Conservation (phyloP, 805 yeast species). For the Teunomyces lycoperdinae region DNA sequence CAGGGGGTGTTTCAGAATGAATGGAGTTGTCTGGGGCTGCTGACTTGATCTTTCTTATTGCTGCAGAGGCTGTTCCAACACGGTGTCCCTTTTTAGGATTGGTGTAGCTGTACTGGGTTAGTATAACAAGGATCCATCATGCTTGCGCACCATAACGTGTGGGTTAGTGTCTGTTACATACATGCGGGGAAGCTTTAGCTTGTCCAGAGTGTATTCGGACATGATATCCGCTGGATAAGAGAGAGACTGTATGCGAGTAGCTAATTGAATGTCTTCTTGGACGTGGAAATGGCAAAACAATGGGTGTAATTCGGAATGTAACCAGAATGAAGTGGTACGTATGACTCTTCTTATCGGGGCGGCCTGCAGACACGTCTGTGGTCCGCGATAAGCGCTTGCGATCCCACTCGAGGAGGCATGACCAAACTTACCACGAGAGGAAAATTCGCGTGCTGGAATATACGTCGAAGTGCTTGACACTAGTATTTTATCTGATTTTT, state of each 20-base stretch:
- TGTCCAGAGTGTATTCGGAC: constrained; percentile 16
- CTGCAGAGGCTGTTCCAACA: constrained; percentile 39
- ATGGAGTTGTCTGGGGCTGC: constrained; percentile 11
- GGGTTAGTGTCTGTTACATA: constrained; percentile 9
- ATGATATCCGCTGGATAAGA: neutral
- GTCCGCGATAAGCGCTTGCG: neutral
- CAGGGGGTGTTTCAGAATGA: neutral
- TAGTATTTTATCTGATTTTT: no score
- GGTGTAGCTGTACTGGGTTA: constrained; percentile 22
- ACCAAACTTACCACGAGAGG: neutral
- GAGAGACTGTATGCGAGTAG: neutral
- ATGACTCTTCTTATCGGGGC: neutral
- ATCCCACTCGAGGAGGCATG: neutral
- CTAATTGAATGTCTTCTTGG: neutral
- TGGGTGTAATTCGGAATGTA: neutral
- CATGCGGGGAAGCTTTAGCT: constrained; percentile 23
- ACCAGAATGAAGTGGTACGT: neutral
- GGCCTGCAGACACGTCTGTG: neutral
- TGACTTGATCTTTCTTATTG: constrained; percentile 41
- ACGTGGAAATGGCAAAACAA: no score
- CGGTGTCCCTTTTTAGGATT: constrained; percentile 35
- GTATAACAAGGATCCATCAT: constrained; percentile 1
- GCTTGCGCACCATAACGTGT: neutral
- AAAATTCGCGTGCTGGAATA: neutral
- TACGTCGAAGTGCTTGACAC: neutral